Percentiles rank a stretch among this genome's conserved stretches.
phyloP scores from a whole-genome alignment of 441 rosid species.

The Eruca vesicaria region DNA sequence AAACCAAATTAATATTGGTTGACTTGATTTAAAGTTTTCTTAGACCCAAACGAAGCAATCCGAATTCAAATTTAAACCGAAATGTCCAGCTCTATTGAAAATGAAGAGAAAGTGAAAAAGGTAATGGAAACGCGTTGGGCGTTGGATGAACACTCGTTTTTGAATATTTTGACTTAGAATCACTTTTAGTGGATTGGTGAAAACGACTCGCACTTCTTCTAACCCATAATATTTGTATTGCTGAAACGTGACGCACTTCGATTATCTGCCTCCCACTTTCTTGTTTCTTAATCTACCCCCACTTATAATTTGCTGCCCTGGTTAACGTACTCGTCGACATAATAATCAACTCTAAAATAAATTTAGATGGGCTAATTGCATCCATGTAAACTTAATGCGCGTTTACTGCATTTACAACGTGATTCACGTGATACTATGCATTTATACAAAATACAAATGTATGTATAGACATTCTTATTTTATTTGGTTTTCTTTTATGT shows the following conservation, averaged over 20 bases:
- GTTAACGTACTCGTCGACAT: not conserved
- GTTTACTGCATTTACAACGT: slow-evolving; percentile 4
- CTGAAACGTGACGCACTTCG: slow-evolving; percentile 28
- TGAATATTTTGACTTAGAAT: slow-evolving; percentile 24
- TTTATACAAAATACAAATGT: not conserved
- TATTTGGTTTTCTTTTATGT: not conserved
- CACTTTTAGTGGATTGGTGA: slow-evolving; percentile 15
- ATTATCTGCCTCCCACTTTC: slow-evolving; percentile 20
- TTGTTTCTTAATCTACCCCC: not conserved
- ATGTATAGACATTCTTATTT: not conserved
- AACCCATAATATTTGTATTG: slow-evolving; percentile 21
- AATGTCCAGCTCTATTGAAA: too few relatives aligned
- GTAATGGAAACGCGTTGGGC: slow-evolving; percentile 14
- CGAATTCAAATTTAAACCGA: too few relatives aligned
- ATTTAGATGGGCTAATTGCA: slow-evolving; percentile 12
- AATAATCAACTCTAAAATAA: not conserved
- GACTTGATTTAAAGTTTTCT: too few relatives aligned
- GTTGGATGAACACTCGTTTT: slow-evolving; percentile 29
- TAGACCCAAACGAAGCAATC: too few relatives aligned
- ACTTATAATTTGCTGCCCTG: not conserved
- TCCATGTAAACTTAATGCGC: not conserved
- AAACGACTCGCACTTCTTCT: slow-evolving; percentile 34
- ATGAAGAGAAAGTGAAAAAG: not conserved
- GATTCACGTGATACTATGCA: slow-evolving; percentile 14
- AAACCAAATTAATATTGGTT: too few relatives aligned